Conservation (phyloP, 2,329 filamentous ascomycete species). For the Allantophomopsis lycopodina region DNA sequence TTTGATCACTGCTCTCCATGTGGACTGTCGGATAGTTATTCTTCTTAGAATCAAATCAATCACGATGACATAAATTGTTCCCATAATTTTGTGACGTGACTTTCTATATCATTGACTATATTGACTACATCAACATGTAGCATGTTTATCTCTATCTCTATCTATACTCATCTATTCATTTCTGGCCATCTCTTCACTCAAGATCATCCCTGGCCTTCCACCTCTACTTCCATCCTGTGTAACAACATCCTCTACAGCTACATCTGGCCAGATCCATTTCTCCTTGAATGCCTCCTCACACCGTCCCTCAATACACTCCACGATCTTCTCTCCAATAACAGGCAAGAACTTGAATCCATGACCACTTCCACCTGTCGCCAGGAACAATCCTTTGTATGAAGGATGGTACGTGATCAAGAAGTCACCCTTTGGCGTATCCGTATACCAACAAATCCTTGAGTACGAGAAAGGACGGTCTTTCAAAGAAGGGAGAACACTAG, state of each 20-base stretch:
- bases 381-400: slow-evolving; percentile 26
- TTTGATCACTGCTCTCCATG: too few relatives aligned
- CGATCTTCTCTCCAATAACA: slow-evolving; percentile 29
- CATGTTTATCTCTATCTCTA: too few relatives aligned
- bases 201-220: slow-evolving; percentile 11
- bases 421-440: slow-evolving; percentile 47
- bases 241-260: slow-evolving; percentile 11
- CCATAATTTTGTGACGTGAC: too few relatives aligned
- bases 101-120: too few relatives aligned
- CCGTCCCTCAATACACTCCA: slow-evolving; percentile 23
- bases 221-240: slow-evolving; percentile 17
- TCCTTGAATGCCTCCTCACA: slow-evolving; percentile 26
- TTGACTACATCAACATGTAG: too few relatives aligned
- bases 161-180: background rate
- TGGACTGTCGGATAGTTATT: too few relatives aligned
- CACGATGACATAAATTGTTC: too few relatives aligned
- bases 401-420: slow-evolving; percentile 47
- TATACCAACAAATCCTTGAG: slow-evolving; percentile 49
- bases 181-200: slow-evolving; percentile 8
- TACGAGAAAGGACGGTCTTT: slow-evolving; percentile 33
- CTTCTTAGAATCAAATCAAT: too few relatives aligned
- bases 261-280: slow-evolving; percentile 38
- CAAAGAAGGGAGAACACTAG: slow-evolving; percentile 37
- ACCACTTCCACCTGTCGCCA: slow-evolving; percentile 32
- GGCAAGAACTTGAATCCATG: slow-evolving; percentile 37